Percentiles rank a stretch among this genome's conserved stretches.
Conservation (phyloP, 2,329 filamentous ascomycete species). For the Neoscytalidium dimidiatum region DNA sequence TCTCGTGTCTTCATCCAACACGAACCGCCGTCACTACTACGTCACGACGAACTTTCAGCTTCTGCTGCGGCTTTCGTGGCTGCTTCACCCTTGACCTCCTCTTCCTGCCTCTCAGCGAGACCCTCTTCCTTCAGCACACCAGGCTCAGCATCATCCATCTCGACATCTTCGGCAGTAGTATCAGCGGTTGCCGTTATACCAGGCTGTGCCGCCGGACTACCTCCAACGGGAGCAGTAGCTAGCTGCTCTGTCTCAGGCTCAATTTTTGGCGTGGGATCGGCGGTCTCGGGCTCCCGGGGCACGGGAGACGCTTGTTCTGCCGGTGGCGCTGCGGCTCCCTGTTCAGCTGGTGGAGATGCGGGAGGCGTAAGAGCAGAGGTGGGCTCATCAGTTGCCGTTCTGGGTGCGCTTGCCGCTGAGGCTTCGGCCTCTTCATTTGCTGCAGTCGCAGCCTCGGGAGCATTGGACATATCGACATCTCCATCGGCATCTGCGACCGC, state of each 20-base stretch:
- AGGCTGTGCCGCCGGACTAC: neutral
- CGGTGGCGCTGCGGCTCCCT: neutral
- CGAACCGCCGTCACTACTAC: neutral
- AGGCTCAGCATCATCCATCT: conserved; percentile 19
- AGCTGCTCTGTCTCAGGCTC: neutral
- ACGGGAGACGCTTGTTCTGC: neutral
- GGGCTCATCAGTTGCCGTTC: neutral
- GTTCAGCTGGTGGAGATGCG: conserved; percentile 8
- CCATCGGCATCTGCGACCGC: conserved; percentile 8
- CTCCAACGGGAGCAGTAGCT: neutral
- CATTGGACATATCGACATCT: conserved; percentile 26
- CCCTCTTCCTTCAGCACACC: conserved; percentile 15
- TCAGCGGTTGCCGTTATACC: conserved; percentile 3
- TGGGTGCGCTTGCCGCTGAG: neutral
- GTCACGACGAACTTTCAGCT: neutral
- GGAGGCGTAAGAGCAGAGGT: conserved; percentile 16
- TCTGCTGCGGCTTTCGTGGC: neutral
- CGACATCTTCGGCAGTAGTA: conserved; percentile 12
- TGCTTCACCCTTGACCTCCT: conserved; percentile 8
- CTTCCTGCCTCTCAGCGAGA: conserved; percentile 11
- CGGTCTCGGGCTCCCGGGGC: neutral
- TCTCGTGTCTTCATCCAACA: neutral
- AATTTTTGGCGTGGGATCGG: neutral
- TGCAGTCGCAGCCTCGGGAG: conserved; percentile 4
- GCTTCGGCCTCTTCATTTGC: neutral